Evolutionary conservation across 768 basidiomycete genomes (phyloP).

Genomic region (Cubamyces sp.): DNA sequence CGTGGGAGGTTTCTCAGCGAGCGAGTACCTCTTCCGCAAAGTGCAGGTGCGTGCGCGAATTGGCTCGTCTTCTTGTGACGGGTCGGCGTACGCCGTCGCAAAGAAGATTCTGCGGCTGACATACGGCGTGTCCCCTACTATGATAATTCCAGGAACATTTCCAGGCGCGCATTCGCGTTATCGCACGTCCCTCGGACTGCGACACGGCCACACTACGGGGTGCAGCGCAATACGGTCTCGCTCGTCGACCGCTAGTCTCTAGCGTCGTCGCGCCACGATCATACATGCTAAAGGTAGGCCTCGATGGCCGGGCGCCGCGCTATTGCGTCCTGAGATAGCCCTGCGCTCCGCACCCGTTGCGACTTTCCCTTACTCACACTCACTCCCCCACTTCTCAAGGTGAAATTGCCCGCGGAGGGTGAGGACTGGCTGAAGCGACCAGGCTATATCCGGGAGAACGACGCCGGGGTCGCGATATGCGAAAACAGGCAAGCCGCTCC

Average conservation of each 20-base stretch:
- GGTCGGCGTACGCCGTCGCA: conserved; percentile 10
- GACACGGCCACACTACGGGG: conserved; percentile 89
- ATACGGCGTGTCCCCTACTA: not conserved
- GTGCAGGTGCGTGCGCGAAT: conserved; percentile 62
- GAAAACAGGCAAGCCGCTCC: conserved; percentile 69
- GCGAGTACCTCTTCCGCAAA: conserved; percentile 80
- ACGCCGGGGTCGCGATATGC: conserved; percentile 76
- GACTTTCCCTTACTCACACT: not conserved
- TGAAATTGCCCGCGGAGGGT: conserved; percentile 85
- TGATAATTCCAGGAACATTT: conserved; percentile 60
- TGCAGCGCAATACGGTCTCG: conserved; percentile 86
- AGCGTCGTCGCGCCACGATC: conserved; percentile 81
- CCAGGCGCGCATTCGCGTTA: conserved; percentile 64
- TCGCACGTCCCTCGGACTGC: conserved; percentile 83
- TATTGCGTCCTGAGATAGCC: not conserved
- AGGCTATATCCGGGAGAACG: conserved; percentile 79
- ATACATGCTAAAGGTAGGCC: conserved; percentile 80
- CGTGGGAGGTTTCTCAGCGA: conserved; percentile 88
- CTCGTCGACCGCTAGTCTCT: conserved; percentile 74
- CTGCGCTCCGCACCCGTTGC: not conserved
- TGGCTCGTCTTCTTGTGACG: conserved; percentile 1
- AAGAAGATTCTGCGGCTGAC: conserved; percentile 1
- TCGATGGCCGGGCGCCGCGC: not conserved
- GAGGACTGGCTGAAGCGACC: conserved; percentile 87
- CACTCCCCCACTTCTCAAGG: conserved; percentile 44